Conservation (phyloP, 208 protist genomes). For the Wallacemonas sp. region DNA sequence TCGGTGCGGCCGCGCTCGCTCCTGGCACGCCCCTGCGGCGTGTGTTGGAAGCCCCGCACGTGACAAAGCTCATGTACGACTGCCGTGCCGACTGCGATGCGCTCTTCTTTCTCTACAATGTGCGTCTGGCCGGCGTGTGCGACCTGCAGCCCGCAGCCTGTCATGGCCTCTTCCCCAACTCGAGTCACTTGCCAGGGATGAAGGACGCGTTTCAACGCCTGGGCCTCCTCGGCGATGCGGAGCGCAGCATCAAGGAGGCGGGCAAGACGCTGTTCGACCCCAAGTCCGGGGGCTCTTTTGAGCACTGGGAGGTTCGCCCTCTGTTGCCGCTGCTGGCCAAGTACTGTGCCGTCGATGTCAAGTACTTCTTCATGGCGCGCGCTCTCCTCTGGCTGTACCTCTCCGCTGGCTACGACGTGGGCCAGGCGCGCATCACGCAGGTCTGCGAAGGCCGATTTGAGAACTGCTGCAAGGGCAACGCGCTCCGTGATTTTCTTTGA, state of each 20-base stretch:
- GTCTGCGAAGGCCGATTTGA: conserved; percentile 39
- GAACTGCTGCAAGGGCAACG: conserved; percentile 33
- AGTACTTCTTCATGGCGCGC: conserved; percentile 62
- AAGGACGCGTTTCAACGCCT: conserved; percentile 42
- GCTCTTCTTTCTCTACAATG: conserved; percentile 52
- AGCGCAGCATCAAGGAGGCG: conserved; percentile 39
- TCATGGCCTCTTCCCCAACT: conserved; percentile 26
- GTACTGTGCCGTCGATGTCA: conserved; percentile 69
- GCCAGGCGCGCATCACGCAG: conserved; percentile 25
- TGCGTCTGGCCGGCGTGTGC: conserved; percentile 49
- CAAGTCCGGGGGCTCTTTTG: conserved; percentile 43
- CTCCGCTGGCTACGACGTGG: conserved; percentile 24
- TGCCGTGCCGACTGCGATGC: conserved; percentile 64
- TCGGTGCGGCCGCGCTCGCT: conserved; percentile 32
- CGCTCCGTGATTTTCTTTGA: conserved; percentile 35
- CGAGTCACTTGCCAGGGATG: conserved; percentile 46
- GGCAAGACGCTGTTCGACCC: conserved; percentile 52
- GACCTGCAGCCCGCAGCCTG: conserved; percentile 57
- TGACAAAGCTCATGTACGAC: conserved; percentile 74
- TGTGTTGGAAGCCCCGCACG: conserved; percentile 39
- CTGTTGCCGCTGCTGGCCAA: conserved; percentile 42
- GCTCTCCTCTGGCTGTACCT: conserved; percentile 33
- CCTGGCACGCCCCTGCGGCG: conserved; percentile 18
- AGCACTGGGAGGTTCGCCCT: conserved; percentile 55
- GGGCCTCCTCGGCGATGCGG: conserved; percentile 38